Evolutionary conservation across 2,329 filamentous ascomycete genomes (phyloP), one percentile per base, ranked within the genome.

Genomic region (Blumeriella jaapii): DNA sequence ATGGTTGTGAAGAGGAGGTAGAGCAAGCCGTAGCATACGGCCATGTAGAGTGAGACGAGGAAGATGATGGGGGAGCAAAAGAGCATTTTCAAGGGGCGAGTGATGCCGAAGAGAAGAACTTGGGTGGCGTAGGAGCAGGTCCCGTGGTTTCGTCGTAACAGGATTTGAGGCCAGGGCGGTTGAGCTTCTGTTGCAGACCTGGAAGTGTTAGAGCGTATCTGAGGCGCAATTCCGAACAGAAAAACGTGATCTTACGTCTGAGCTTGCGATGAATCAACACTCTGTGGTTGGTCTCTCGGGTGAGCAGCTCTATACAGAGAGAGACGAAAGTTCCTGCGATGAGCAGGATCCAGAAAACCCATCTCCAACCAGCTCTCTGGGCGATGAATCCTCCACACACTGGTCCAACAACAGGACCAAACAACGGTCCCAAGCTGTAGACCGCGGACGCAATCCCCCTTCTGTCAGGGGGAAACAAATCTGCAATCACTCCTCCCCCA

Each of bases 1-100:
- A 65, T 70, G 1, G 68, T 68, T 2, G 65, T 60, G 4, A 72
- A 59, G 33, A 71, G 66, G 0, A 66, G 65, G 48, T 72, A 74
- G 0, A 72, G 53, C 0, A 70, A 58, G 13, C 69, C 65, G 41
- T 74, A 74, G 2, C 69, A 48, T 0, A 71, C 58, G 0, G 63
- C 61, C 20, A 73, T 58, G 38, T 73, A 74, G 0, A 71, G 31
- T 0, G 62, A 60, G 39, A 71, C 57, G 4, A 64, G 53, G 5
- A 62, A 50, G 2, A 61, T 51, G 27, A 62, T 59, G 1, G 59
- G 58, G 13, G 56, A 56, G 25, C 49, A 40, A 33, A 53, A 53
- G 16, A 59, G 51, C 50, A 63, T 55, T 47, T 67, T 68, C 25
- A 67, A 41, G 1, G 70, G 69, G 2, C 70, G 63, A 6, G 65